Evolutionary conservation across 495 filamentous ascomycete genomes (phyloP).

Genomic region (Ramalina intermedia): DNA sequence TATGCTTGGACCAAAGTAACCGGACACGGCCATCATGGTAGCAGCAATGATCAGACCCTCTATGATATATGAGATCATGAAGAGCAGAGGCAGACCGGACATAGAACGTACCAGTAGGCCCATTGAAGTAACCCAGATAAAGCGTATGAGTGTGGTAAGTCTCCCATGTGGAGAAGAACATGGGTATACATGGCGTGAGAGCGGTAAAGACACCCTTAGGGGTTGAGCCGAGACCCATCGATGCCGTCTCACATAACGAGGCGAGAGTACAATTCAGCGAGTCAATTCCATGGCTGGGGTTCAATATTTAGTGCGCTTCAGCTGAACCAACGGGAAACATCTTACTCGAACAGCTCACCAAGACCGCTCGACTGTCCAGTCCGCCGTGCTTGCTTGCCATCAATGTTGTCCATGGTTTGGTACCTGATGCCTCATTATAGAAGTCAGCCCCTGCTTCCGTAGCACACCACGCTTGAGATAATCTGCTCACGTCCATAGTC

Average conservation of each 20-base stretch:
- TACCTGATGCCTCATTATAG: constrained; percentile 38
- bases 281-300: constrained; percentile 75
- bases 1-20: constrained; percentile 74
- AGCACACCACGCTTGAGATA: background rate
- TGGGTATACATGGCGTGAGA: constrained; percentile 77
- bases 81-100: background rate
- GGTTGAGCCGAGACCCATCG: constrained; percentile 75
- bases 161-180: constrained; percentile 99
- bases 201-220: constrained; percentile 81
- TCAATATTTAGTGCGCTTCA: constrained; percentile 14
- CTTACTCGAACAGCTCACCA: constrained; percentile 89
- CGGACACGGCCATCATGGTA: constrained; percentile 68
- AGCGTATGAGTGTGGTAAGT: constrained; percentile 97
- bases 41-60: constrained; percentile 89
- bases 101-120: constrained; percentile 48
- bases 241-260: constrained; percentile 74
- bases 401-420: constrained; percentile 96
- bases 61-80: too few relatives aligned
- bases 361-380: constrained; percentile 91
- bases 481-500: constrained; percentile 69
- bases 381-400: constrained; percentile 90
- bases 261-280: constrained; percentile 92
- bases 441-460: constrained; percentile 9
- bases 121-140: constrained; percentile 94
- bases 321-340: constrained; percentile 1